These are phyloP conservation scores for Schizosaccharomyces cryophilus DNA, from an alignment of 805 yeast genomes.

Conservation along the genomic window DNA sequence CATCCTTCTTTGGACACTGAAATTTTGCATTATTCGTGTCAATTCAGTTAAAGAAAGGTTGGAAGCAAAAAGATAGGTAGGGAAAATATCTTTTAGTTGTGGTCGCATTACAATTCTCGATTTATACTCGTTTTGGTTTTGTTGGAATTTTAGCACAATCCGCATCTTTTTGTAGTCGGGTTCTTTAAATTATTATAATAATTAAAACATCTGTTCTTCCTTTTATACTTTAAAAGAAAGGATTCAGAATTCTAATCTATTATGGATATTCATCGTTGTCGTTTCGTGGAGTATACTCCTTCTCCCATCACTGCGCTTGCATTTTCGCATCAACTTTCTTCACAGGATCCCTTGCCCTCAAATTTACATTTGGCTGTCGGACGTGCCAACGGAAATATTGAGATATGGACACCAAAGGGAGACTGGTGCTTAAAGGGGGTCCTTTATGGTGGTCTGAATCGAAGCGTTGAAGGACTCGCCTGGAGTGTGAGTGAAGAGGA, in stretches of 20 bases:
- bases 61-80: no score
- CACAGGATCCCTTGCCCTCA: conserved; percentile 21
- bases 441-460: conserved; percentile 54
- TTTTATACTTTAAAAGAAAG: background rate
- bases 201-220: background rate
- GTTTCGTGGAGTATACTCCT: conserved; percentile 74
- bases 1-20: no score
- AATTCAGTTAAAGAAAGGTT: no score
- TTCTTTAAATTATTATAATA: no score
- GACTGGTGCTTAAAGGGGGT: conserved; percentile 48
- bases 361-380: conserved; percentile 71
- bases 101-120: no score
- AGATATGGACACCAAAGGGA: conserved; percentile 73
- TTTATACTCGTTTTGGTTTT: no score
- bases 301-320: conserved; percentile 61
- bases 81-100: no score
- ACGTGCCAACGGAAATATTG: conserved; percentile 81
- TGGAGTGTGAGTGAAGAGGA: conserved; percentile 36
- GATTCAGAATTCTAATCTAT: background rate
- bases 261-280: conserved; percentile 51
- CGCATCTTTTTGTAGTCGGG: no score
- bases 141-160: no score
- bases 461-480: conserved; percentile 70
- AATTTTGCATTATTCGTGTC: no score
- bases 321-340: conserved; percentile 24